Base-by-base conservation (phyloP, 129 eudicot genomes). In the Erigeron canadensis region DNA sequence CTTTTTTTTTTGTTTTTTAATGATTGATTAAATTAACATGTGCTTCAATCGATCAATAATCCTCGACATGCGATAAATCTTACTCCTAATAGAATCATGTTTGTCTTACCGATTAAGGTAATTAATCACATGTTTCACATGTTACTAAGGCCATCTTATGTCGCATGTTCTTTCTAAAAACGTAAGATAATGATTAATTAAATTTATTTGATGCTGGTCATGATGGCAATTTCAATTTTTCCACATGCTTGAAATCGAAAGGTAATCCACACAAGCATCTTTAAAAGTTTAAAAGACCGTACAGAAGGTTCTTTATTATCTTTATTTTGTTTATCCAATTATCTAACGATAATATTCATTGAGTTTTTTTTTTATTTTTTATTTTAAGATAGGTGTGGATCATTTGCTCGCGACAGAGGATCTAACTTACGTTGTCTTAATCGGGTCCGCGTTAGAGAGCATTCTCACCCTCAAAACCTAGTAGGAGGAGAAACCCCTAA, bases 71-170 rank as follows among this genome's bases (percentile, higher is more conserved):
- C 45, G 15, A 48, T 53, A 59, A 66, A 77, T 77, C 60, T 18
- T 71, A 53, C 59, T 64, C 59, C 55, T 44, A 78, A 63, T 1
- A 59, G 59, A 71, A 71, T 78, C 72, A 60, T 15, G 34, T 53
- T 43, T 71, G 77, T 55, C 77, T 78, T 54, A 62, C 73, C 66
- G 41, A 71, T 54, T 44, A 63, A 45, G 71, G 59, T 63, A 78
- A 78, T 71, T 71, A 71, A 65, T 28, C 82, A 71, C 82, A 71
- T 78, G 81, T 42, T 63, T 78, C 64, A 54, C 81, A 78, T 71
- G 82, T 45, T 55, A 56, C 82, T 7, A 64, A 72, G 77, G 23
- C 82, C 77, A 54, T 34, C 72, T 51, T 37, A 54, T 63, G 73
- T 78, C 59, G 42, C 61, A 34, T 71, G 73, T 53, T 71, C 11